Evolutionary conservation across 176 grass and related monocot genomes (phyloP).

Genomic region (Raddia distichophylla): DNA sequence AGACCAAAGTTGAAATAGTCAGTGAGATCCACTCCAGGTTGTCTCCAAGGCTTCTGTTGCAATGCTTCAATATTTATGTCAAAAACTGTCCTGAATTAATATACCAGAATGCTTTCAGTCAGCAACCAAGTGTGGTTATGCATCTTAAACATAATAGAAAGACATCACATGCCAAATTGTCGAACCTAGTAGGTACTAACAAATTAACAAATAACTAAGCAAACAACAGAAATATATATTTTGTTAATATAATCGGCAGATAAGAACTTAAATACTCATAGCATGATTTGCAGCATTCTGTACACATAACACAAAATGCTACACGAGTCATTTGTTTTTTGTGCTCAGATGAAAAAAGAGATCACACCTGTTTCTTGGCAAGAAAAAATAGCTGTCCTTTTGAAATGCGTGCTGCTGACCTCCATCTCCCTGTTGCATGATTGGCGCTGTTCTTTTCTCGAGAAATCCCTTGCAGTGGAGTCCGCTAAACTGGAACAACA

Average conservation of each 20-base stretch:
- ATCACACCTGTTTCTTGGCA: slow-evolving; percentile 71
- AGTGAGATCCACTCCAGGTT: slow-evolving; percentile 53
- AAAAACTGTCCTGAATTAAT: slow-evolving; percentile 50
- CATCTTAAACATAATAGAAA: slow-evolving; percentile 21
- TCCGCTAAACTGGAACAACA: slow-evolving; percentile 47
- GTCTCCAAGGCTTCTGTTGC: slow-evolving; percentile 80
- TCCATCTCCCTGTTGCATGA: slow-evolving; percentile 41
- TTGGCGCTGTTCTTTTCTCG: slow-evolving; percentile 35
- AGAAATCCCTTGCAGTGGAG: slow-evolving; percentile 41
- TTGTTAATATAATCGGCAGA: background rate
- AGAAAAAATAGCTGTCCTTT: slow-evolving; percentile 60
- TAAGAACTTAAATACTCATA: background rate
- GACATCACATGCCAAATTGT: background rate
- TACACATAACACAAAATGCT: background rate
- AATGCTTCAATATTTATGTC: slow-evolving; percentile 69
- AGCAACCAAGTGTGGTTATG: slow-evolving; percentile 23
- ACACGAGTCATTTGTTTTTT: slow-evolving; percentile 16
- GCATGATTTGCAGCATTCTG: background rate
- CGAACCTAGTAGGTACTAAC: background rate
- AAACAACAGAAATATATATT: background rate
- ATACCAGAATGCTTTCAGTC: slow-evolving; percentile 3
- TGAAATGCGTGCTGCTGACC: slow-evolving; percentile 40
- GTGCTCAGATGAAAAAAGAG: background rate
- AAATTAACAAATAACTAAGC: slow-evolving; percentile 4
- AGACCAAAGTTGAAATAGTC: slow-evolving; percentile 83